Conservation (phyloP, 768 basidiomycete species). For the Agrocybe praecox region DNA sequence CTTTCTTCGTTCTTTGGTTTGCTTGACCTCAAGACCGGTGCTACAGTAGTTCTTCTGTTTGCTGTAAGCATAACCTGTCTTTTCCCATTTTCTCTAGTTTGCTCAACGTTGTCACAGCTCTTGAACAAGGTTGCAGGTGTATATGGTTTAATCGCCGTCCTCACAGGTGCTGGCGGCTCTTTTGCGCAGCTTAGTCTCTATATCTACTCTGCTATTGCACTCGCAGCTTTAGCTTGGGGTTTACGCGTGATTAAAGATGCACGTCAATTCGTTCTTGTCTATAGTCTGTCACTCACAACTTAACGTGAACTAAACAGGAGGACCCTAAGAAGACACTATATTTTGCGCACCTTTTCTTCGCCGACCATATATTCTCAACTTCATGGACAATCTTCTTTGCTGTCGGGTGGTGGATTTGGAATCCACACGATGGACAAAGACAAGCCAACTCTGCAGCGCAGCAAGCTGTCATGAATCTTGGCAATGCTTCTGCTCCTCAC, state of each 20-base stretch:
- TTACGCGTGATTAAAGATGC: conserved; percentile 85
- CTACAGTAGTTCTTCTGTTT: conserved; percentile 85
- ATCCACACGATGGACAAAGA: conserved; percentile 87
- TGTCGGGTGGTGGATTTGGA: conserved; percentile 88
- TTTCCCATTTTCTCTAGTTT: neutral
- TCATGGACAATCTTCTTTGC: conserved; percentile 93
- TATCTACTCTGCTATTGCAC: conserved; percentile 85
- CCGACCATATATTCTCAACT: conserved; percentile 90
- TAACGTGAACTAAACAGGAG: conserved; percentile 61
- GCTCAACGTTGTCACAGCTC: conserved; percentile 44
- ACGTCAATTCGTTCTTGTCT: conserved; percentile 31
- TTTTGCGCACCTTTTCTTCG: conserved; percentile 89
- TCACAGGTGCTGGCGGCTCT: conserved; percentile 92
- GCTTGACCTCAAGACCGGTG: conserved; percentile 94
- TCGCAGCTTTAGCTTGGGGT: conserved; percentile 86
- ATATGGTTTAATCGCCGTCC: conserved; percentile 91
- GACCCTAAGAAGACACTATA: conserved; percentile 81
- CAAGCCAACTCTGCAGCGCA: conserved; percentile 88
- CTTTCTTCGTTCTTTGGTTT: conserved; percentile 82
- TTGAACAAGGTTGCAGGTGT: conserved; percentile 98
- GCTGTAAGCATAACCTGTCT: conserved; percentile 57
- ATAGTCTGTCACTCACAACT: conserved; percentile 6
- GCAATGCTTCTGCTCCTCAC: conserved; percentile 48
- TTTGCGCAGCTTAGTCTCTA: conserved; percentile 92
- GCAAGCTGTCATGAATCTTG: conserved; percentile 74